Conservation (phyloP, 2,329 filamentous ascomycete genomes). For the Zymoseptoria pseudotritici region DNA sequence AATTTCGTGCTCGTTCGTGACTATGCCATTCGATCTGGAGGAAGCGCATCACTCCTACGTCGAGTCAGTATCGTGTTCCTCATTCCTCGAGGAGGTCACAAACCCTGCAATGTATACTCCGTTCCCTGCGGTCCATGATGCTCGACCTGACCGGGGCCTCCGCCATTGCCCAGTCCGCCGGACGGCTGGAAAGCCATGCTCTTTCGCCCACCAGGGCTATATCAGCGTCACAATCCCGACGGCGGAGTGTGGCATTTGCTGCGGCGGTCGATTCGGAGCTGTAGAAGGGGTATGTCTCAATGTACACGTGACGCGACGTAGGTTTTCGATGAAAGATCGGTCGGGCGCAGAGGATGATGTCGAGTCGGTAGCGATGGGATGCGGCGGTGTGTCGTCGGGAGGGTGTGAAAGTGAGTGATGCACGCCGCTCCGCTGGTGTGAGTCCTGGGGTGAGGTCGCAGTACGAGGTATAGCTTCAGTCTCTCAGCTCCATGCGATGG, state of each 20-base stretch:
- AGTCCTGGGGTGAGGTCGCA: background rate
- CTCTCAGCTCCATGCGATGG: no score
- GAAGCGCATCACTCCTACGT: slow-evolving; percentile 91
- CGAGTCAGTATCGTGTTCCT: slow-evolving; percentile 17
- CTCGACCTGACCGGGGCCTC: slow-evolving; percentile 40
- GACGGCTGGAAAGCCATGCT: slow-evolving; percentile 65
- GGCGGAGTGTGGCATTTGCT: background rate
- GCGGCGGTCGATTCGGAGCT: background rate
- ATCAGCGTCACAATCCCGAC: background rate
- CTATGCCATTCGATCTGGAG: slow-evolving; percentile 98
- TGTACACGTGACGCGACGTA: background rate
- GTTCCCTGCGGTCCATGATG: slow-evolving; percentile 52
- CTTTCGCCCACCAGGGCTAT: background rate
- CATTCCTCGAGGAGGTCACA: slow-evolving; percentile 16
- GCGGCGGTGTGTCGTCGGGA: background rate
- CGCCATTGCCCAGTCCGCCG: slow-evolving; percentile 54
- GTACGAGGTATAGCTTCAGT: no score
- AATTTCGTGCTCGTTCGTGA: slow-evolving; percentile 93
- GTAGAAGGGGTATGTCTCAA: background rate
- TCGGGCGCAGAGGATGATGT: background rate
- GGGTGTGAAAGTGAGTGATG: background rate
- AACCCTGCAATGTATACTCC: slow-evolving; percentile 67
- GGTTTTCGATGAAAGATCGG: background rate
- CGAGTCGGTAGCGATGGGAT: background rate
- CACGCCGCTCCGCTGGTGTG: background rate